A percentile compares a stretch with the other conserved stretches of the same genome.
Evolutionary conservation across 2,329 filamentous ascomycete genomes (phyloP).

Genomic region (Beauveria scarabaeidicola): DNA sequence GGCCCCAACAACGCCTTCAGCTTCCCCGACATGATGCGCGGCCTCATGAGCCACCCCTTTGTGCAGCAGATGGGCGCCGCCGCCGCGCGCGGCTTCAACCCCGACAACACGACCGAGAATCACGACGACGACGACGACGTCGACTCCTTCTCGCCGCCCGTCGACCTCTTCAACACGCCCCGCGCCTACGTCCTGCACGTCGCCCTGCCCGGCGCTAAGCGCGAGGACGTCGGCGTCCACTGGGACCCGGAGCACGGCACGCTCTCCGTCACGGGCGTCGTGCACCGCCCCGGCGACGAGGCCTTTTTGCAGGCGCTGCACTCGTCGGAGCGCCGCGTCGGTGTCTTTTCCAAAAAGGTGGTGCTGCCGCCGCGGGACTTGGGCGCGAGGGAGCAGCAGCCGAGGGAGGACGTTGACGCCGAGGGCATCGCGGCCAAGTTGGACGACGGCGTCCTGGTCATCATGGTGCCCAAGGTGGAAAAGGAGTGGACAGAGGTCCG

Average conservation of each 20-base stretch:
- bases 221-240: slow-evolving; percentile 67
- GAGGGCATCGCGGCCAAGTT: slow-evolving; percentile 64
- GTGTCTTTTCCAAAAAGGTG: slow-evolving; percentile 65
- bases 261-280: slow-evolving; percentile 61
- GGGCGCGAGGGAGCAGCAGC: slow-evolving; percentile 32
- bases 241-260: slow-evolving; percentile 62
- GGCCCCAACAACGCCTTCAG: slow-evolving; percentile 25
- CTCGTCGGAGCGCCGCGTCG: slow-evolving; percentile 60
- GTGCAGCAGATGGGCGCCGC: slow-evolving; percentile 33
- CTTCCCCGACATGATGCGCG: slow-evolving; percentile 30
- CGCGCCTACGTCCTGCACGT: slow-evolving; percentile 61
- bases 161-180: slow-evolving; percentile 66
- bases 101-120: slow-evolving; percentile 8
- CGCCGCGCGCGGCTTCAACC: slow-evolving; percentile 23
- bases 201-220: slow-evolving; percentile 69
- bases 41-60: slow-evolving; percentile 33
- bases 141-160: slow-evolving; percentile 51
- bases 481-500: slow-evolving; percentile 56
- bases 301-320: slow-evolving; percentile 55
- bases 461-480: slow-evolving; percentile 70
- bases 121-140: slow-evolving; percentile 16
- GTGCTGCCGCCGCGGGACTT: slow-evolving; percentile 42
- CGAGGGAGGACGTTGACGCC: slow-evolving; percentile 45
- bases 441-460: slow-evolving; percentile 66
- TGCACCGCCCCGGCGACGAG: slow-evolving; percentile 65